Percentiles rank a stretch among this genome's conserved stretches.
Evolutionary conservation across 768 basidiomycete genomes (phyloP).

Genomic region (Leucosporidium yakuticum): DNA sequence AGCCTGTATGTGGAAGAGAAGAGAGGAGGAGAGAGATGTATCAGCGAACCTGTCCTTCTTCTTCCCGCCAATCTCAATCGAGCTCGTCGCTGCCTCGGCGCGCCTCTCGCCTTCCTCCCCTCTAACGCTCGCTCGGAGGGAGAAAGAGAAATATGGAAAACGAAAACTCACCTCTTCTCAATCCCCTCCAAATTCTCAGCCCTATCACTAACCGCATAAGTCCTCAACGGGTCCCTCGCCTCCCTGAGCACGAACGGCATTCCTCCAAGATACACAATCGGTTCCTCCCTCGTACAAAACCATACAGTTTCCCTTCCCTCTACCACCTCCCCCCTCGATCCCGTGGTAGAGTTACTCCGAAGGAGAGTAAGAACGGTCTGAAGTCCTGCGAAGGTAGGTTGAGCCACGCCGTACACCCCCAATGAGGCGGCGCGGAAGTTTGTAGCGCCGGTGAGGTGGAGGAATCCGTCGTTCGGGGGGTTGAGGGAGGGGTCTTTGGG

Average conservation of each 20-base stretch:
- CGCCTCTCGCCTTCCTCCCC: no score
- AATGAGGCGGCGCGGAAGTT: conserved; percentile 85
- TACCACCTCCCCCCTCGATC: neutral
- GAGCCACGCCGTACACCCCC: conserved; percentile 92
- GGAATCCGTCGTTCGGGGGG: neutral
- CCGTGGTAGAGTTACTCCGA: conserved; percentile 37
- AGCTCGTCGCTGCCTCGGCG: no score
- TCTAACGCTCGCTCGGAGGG: no score
- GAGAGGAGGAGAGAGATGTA: no score
- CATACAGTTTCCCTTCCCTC: conserved; percentile 55
- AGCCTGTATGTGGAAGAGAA: no score
- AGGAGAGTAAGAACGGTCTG: conserved; percentile 82
- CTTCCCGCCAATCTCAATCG: no score
- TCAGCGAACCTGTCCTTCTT: neutral
- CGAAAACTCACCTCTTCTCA: conserved; percentile 47
- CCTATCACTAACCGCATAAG: conserved; percentile 77
- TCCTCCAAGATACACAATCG: conserved; percentile 70
- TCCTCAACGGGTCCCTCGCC: conserved; percentile 69
- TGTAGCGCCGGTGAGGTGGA: conserved; percentile 88
- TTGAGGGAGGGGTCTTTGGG: neutral
- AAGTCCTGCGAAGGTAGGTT: conserved; percentile 86
- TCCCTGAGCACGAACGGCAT: conserved; percentile 87
- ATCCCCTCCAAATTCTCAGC: conserved; percentile 92
- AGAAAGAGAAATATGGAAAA: no score
- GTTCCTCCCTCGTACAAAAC: conserved; percentile 96